These are phyloP conservation scores for Lecanosticta acicola DNA, from an alignment of 2,329 filamentous ascomycete genomes.

Conservation along the genomic window DNA sequence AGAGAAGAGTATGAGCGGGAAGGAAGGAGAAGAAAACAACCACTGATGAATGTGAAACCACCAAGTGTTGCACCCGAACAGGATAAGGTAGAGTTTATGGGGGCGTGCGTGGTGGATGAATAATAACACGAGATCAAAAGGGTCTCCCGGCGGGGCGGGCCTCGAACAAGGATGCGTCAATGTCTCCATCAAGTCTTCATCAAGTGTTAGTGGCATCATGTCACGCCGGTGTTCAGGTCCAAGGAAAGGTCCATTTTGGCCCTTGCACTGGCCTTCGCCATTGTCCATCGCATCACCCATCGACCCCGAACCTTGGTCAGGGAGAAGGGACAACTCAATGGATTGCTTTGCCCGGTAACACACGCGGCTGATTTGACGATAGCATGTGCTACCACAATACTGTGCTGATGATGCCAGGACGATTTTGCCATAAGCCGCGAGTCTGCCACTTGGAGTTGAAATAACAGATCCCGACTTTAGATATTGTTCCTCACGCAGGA, in stretches of 20 bases:
- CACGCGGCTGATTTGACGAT: too few relatives aligned
- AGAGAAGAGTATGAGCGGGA: not conserved
- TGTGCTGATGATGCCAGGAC: too few relatives aligned
- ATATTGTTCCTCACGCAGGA: too few relatives aligned
- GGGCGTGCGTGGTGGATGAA: conserved; percentile 1
- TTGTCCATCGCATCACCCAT: not conserved
- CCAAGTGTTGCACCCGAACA: too few relatives aligned
- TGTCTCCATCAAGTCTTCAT: not conserved
- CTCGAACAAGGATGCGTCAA: not conserved
- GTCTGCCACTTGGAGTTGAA: too few relatives aligned
- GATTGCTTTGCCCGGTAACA: not conserved
- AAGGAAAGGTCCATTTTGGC: not conserved
- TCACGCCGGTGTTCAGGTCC: not conserved
- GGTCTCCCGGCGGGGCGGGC: not conserved
- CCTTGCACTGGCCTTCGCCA: not conserved
- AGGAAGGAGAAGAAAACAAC: not conserved
- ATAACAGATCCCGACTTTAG: too few relatives aligned
- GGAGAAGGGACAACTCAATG: not conserved
- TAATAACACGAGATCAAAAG: not conserved
- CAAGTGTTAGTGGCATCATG: not conserved
- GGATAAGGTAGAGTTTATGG: not conserved
- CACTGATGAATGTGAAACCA: conserved; percentile 1
- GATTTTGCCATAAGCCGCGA: too few relatives aligned
- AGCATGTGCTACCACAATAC: too few relatives aligned
- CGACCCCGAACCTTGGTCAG: too few relatives aligned